phyloP scores from a whole-genome alignment of 768 basidiomycete species.

The Fomitopsis pulvina region DNA sequence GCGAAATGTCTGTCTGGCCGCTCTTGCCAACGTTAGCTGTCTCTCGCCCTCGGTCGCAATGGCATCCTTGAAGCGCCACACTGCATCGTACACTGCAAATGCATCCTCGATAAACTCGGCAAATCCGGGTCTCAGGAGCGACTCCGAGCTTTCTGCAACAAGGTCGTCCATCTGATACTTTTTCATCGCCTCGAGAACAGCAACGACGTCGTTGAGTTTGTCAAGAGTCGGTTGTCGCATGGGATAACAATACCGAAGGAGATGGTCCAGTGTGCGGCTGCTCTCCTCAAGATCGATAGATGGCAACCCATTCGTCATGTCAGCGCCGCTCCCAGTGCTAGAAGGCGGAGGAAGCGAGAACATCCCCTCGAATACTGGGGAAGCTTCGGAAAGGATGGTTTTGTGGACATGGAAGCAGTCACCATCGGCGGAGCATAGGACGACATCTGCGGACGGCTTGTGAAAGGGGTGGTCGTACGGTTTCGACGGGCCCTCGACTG shows the following conservation, averaged over 20 bases:
- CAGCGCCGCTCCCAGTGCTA: too few species aligned
- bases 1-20: neutral
- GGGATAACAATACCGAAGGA: conserved; percentile 10
- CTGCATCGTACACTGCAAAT: conserved; percentile 27
- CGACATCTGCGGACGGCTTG: conserved; percentile 31
- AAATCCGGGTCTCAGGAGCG: conserved; percentile 9
- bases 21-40: conserved; percentile 1
- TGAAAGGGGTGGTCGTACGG: conserved; percentile 9
- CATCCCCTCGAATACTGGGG: conserved; percentile 51
- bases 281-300: conserved; percentile 1
- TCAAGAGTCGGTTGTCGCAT: conserved; percentile 1
- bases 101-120: conserved; percentile 12
- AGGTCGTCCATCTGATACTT: conserved; percentile 9
- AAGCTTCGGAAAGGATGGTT: conserved; percentile 45
- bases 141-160: neutral
- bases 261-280: conserved; percentile 3
- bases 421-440: conserved; percentile 48
- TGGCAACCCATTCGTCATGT: too few species aligned
- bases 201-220: conserved; percentile 41
- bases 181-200: conserved; percentile 5
- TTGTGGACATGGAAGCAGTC: conserved; percentile 47
- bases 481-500: too few species aligned
- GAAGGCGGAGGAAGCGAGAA: conserved; percentile 47
- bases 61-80: conserved; percentile 24
- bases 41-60: too few species aligned